Evolutionary conservation across 179 eudicot species (phyloP).

Genomic region (Silene coronaria): DNA sequence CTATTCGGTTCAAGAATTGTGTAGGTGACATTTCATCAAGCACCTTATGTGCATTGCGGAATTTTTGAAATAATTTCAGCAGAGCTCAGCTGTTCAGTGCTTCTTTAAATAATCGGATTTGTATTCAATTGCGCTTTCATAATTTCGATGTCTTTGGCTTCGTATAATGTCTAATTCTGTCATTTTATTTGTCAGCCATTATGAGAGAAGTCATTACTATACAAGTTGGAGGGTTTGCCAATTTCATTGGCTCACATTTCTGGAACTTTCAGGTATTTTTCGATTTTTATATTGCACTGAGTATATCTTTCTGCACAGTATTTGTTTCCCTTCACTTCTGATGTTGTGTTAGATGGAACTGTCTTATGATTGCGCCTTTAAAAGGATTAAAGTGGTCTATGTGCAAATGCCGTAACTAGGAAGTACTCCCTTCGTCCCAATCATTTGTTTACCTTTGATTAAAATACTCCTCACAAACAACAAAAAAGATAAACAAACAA

Average conservation of each 20-base stretch:
- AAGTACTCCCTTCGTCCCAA: too few relatives aligned
- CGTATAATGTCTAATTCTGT: background rate
- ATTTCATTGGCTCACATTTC: conserved; percentile 84
- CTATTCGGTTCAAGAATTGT: background rate
- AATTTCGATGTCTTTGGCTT: background rate
- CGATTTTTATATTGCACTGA: background rate
- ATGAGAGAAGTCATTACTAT: conserved; percentile 78
- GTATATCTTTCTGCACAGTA: background rate
- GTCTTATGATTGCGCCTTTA: background rate
- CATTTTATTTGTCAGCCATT: conserved; percentile 18
- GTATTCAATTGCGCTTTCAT: background rate
- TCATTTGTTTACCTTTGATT: too few relatives aligned
- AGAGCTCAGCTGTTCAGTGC: background rate
- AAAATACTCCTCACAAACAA: too few relatives aligned
- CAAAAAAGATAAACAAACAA: too few relatives aligned
- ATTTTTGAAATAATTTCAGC: background rate
- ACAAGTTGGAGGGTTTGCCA: conserved; percentile 78
- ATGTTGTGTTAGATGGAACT: background rate
- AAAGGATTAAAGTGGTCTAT: background rate
- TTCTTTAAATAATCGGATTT: background rate
- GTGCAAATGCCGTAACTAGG: too few relatives aligned
- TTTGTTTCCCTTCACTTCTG: background rate
- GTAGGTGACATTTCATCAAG: conserved; percentile 21
- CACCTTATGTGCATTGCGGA: conserved; percentile 8
- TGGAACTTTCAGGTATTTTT: conserved; percentile 87